Evolutionary conservation across 2,329 filamentous ascomycete species (phyloP), one percentile per base, ranked within the genome.

Genomic region (Scytalidium sp.): DNA sequence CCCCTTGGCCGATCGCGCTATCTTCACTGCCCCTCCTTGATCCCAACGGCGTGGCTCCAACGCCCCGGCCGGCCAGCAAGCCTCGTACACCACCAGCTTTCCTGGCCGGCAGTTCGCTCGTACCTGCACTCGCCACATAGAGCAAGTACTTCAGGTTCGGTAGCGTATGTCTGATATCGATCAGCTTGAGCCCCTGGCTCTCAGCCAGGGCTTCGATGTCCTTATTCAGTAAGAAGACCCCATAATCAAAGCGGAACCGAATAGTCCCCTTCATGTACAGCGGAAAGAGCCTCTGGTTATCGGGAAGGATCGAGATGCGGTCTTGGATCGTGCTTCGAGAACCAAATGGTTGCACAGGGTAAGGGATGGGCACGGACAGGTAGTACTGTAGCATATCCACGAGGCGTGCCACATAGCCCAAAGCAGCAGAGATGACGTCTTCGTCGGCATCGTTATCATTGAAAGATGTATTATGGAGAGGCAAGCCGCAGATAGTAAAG

Each of bases 181-280:
- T 79, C 1, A 96, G 85, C 43, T 86, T 84, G 11, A 97, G 73
- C 0, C 87, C 87, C 56, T 91, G 84, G 1, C 77, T 75, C 3
- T 74, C 71, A 52, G 82, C 85, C 3, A 86, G 72, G 0, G 76
- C 70, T 60, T 97, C 92, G 49, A 99, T 92, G 63, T 97, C 76
- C 70, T 97, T 97, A 72, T 97, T 97, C 13, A 99, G 78, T n/a
- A 97, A 74, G 61, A 97, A 99, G 64, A 96, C 94, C 10, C 79
- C 94, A 66, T 97, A 99, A 61, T 97, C 93, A 67, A 97, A 97
- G 2, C 93, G 85, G 72, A 93, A 97, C 42, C 91, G 83, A 0
- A 90, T 83, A 2, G 81, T 79, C 63, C 80, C 78, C 56, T 79
- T n/a, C 72, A 88, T 69, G 67, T 92, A 92, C 0, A 99, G 78